Evolutionary conservation across 2,329 filamentous ascomycete genomes (phyloP).

Genomic region (Aureobasidium sp.): DNA sequence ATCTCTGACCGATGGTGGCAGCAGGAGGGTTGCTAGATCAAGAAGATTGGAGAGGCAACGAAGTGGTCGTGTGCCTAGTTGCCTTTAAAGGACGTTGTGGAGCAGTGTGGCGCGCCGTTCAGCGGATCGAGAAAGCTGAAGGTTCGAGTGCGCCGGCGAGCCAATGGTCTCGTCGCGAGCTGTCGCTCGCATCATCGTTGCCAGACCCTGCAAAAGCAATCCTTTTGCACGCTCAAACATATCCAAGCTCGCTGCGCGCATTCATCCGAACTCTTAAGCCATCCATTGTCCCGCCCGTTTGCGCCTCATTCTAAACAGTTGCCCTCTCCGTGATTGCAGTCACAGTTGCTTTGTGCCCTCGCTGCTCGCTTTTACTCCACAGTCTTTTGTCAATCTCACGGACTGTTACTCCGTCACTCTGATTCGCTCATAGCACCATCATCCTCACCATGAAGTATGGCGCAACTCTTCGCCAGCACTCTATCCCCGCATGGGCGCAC

Average conservation of each 20-base stretch:
- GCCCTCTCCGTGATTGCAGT: background rate
- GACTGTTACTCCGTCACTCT: background rate
- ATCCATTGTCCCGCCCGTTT: conserved; percentile 9
- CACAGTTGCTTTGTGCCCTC: background rate
- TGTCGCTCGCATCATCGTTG: background rate
- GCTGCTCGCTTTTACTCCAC: background rate
- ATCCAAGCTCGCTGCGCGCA: background rate
- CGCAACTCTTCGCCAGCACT: conserved; percentile 62
- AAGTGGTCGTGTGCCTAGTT: background rate
- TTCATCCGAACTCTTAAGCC: background rate
- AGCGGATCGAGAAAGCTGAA: background rate
- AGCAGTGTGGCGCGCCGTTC: background rate
- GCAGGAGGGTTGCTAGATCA: background rate
- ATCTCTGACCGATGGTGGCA: background rate
- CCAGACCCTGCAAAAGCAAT: conserved; percentile 3
- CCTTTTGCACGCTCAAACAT: background rate
- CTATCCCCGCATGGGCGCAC: conserved; percentile 73
- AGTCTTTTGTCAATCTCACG: background rate
- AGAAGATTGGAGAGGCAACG: background rate
- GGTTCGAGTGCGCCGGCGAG: background rate
- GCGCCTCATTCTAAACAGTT: background rate
- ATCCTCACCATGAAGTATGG: conserved; percentile 60
- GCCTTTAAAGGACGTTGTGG: background rate
- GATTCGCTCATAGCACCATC: background rate
- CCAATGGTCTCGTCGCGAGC: background rate